Evolutionary conservation across 768 basidiomycete species (phyloP).

Genomic region (Cantharellus cinnabarinus): DNA sequence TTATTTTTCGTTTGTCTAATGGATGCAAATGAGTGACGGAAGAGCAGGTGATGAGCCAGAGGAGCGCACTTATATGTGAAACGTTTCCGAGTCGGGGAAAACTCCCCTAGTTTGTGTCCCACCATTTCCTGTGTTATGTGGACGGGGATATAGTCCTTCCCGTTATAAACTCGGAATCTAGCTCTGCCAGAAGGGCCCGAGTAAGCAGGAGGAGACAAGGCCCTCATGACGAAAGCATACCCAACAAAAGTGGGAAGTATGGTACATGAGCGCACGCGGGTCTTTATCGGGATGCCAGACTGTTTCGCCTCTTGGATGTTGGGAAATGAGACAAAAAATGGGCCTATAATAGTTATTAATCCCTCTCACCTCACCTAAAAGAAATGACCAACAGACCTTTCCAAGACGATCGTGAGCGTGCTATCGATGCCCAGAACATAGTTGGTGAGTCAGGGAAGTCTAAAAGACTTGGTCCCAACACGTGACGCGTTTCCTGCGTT

Average conservation of each 20-base stretch:
- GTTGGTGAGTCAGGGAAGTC: neutral
- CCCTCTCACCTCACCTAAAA: neutral
- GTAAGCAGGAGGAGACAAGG: neutral
- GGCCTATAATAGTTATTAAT: slow-evolving; percentile 32
- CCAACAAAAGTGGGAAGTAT: slow-evolving; percentile 93
- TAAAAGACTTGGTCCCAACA: neutral
- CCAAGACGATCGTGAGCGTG: neutral
- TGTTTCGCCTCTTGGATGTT: slow-evolving; percentile 62
- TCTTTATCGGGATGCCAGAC: slow-evolving; percentile 71
- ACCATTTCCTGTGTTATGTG: slow-evolving; percentile 92
- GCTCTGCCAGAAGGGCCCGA: slow-evolving; percentile 27
- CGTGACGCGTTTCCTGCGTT: neutral
- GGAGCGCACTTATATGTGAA: slow-evolving; percentile 60
- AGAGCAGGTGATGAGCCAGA: too few relatives aligned
- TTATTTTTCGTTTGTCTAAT: too few relatives aligned
- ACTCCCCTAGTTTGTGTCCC: slow-evolving; percentile 93
- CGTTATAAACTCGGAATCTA: slow-evolving; percentile 86
- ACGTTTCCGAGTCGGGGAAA: slow-evolving; percentile 71
- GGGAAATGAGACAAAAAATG: slow-evolving; percentile 86
- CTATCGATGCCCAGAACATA: neutral
- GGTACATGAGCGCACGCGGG: slow-evolving; percentile 74
- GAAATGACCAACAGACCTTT: neutral
- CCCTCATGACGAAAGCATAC: slow-evolving; percentile 23
- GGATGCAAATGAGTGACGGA: too few relatives aligned
- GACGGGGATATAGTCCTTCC: slow-evolving; percentile 74